Evolutionary conservation across 192 early-diverging fungal species (phyloP).

Genomic region (Dispira simplex): DNA sequence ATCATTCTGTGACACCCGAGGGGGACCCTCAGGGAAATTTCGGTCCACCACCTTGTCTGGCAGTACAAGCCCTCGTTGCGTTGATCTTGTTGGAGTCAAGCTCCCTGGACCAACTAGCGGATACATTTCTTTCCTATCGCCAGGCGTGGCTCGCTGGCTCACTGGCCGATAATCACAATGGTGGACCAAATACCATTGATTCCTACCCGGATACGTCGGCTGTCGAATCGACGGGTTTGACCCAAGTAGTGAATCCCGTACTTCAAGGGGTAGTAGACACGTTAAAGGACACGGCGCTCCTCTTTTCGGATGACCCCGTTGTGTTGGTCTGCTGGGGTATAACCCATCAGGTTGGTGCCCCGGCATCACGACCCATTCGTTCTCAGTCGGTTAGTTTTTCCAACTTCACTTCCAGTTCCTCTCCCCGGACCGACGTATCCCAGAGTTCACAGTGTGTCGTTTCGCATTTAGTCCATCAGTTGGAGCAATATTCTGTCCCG

Average conservation of each 20-base stretch:
- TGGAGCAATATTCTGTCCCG: too few relatives aligned
- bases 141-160: background rate
- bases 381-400: too few relatives aligned
- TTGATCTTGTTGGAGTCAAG: background rate
- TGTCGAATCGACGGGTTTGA: background rate
- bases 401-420: too few relatives aligned
- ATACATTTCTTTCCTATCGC: background rate
- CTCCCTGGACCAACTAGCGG: background rate
- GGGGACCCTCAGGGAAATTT: too few relatives aligned
- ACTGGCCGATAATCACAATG: background rate
- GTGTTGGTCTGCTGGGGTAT: too few relatives aligned
- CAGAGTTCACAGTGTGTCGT: too few relatives aligned
- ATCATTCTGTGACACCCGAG: too few relatives aligned
- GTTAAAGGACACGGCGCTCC: background rate
- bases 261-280: background rate
- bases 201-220: background rate
- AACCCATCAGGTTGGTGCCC: too few relatives aligned
- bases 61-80: background rate
- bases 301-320: background rate
- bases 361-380: too few relatives aligned
- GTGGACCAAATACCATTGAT: background rate
- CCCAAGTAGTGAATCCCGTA: background rate
- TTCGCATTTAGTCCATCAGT: too few relatives aligned
- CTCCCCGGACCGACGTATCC: too few relatives aligned
- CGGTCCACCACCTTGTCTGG: background rate